phyloP scores from a whole-genome alignment of 768 basidiomycete genomes.

The Mrakia blollopis region DNA sequence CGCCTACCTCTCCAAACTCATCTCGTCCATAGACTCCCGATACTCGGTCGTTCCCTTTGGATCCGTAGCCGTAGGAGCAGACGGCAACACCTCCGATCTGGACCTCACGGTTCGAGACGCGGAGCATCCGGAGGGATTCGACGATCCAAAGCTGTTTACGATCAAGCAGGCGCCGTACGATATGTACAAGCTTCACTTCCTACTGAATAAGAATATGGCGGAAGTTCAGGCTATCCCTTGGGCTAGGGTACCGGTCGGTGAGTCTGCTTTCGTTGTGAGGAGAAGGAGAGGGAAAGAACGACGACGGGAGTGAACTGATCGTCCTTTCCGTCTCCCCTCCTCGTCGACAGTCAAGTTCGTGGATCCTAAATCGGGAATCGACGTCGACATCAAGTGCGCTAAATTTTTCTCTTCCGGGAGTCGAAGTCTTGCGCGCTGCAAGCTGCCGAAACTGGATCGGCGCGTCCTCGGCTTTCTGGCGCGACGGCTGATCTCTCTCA shows the following conservation, averaged over 20 bases:
- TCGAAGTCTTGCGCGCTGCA: too few species aligned
- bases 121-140: not conserved
- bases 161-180: not conserved
- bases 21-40: not conserved
- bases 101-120: not conserved
- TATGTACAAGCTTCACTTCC: not conserved
- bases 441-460: too few species aligned
- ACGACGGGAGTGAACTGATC: not conserved
- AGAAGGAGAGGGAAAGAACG: not conserved
- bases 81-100: not conserved
- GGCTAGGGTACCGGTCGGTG: constrained; percentile 23
- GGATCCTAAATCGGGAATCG: constrained; percentile 9
- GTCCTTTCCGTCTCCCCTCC: not conserved
- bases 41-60: constrained; percentile 5
- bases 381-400: constrained; percentile 28
- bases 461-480: not conserved
- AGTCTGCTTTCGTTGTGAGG: not conserved
- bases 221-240: constrained; percentile 16
- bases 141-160: not conserved
- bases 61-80: not conserved
- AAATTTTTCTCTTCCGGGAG: too few species aligned
- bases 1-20: not conserved
- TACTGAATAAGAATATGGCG: not conserved
- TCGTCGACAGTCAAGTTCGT: constrained; percentile 14
- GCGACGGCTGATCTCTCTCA: not conserved